Base-by-base conservation (phyloP, 139 green algal genomes). In the Picochlorum sp. region DNA sequence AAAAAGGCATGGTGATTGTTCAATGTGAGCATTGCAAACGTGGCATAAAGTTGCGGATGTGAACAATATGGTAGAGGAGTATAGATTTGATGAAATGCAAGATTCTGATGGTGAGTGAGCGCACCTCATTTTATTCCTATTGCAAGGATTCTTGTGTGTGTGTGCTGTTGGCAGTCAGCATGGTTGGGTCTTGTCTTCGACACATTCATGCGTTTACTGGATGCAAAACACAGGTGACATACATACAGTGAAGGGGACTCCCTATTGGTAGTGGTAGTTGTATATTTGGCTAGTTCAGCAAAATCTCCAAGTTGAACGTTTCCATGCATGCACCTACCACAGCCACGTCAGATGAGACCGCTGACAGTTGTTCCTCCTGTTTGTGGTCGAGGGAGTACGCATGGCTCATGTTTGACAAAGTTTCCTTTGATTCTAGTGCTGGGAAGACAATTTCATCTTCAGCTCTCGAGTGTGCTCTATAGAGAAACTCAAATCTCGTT, bases 401-500 rank as follows among this genome's bases (percentile, higher is more conserved):
- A 71, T 98, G 88, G 66, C 80, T 92, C 21, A 98, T 86, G 77
- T 97, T 96, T 63, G 76, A 71, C 68, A 98, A 83, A 3, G 18
- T 81, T 70, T 98, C 86, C 79, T 97, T 97, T 13, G 74, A 75
- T 79, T 99, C 93, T 37, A 99, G 77, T 6, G 90, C 93, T 26
- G 93, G 93, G 52, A 99, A 99, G 57, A 99, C 89, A 41, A 99
- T 92, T 57, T 96, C 85, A 71, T 98, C 93, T 75, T 98, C 93
- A 66, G 44, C 18, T 56, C 30, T 21, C 26, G 68, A 79, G 74
- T 93, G 86, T 8, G 87, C 86, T n/a, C 71, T 65, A 71, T 94
- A 96, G 24, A 93, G 23, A 24, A 24, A 24, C 23, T 89, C 79
- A 65, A 97, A 98, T 24, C 90, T 79, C 0, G 90, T 92, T 32